Base-by-base conservation (phyloP, 2,329 filamentous ascomycete species). In the Fulvia fulva region DNA sequence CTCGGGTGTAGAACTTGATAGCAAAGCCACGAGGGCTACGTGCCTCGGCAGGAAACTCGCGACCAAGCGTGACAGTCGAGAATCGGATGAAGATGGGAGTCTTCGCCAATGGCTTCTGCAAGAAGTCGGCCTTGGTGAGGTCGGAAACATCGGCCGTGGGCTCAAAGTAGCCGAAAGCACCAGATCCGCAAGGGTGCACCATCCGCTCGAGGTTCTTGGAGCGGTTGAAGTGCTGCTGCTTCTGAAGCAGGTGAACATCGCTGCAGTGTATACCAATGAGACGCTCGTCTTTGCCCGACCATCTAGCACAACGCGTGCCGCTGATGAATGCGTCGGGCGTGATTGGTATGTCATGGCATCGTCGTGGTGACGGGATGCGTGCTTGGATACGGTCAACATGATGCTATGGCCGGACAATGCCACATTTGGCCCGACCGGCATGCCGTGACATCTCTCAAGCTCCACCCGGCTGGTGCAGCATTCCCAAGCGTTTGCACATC, bases 151-250 rank as follows among this genome's bases (percentile, higher is more conserved):
- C 37, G 14, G 37, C 37, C 7, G 37, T 41, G 5, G 37, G 37
- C 37, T 41, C 37, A 19, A 41, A 41, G 37, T 41, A 41, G 12
- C 37, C 37, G 16, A 41, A 41, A 41, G 37, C 37, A 41, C 37
- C 37, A n/a, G 37, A 37, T 8, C 37, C 16, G 8, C 37, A 41
- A 19, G 12, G 37, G 16, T 41, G 37, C 37, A 41, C 37, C 37
- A 41, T 19, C 7, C 37, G 37, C 37, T 41, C 37, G 14, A 41
- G 14, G 16, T 41, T 41, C 16, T 41, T 41, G n/a, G 77, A 80
- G n/a, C 80, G 74, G 60, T 83, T 83, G 73, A 83, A 83, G 19
- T 76, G 74, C 68, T 82, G 80, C 68, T 82, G 80, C 69, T 82
- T 82, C 71, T 83, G 79, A 58, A 83, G 74, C 25, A 83, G 71